Evolutionary conservation across 306 rosid genomes (phyloP).

Genomic region (Medicago lupulina): DNA sequence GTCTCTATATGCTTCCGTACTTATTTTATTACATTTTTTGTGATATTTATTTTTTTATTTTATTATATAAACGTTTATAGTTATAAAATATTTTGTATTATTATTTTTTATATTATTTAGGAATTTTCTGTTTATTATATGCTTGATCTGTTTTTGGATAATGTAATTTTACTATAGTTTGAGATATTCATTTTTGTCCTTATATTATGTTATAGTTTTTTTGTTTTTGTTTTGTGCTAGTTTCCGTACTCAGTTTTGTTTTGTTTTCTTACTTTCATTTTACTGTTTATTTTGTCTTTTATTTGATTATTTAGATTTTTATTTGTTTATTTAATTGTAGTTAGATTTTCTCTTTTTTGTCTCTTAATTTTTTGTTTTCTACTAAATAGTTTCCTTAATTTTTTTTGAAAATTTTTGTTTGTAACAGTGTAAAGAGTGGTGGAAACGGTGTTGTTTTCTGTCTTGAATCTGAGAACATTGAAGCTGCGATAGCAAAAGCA

Average conservation of each 20-base stretch:
- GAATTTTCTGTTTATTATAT: neutral
- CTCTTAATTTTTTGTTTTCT: neutral
- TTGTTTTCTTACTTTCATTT: neutral
- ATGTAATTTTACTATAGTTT: neutral
- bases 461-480: constrained; percentile 65
- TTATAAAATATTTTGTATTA: neutral
- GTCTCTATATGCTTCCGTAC: too few species aligned
- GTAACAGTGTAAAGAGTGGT: constrained; percentile 44
- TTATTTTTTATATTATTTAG: neutral
- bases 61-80: neutral
- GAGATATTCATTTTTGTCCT: neutral
- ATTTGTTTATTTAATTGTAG: rapidly evolving
- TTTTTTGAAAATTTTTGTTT: too few species aligned
- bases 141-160: neutral
- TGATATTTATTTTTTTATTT: neutral
- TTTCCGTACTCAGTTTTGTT: neutral
- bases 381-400: neutral
- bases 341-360: neutral
- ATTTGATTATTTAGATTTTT: neutral
- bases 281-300: neutral
- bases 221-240: neutral
- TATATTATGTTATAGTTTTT: neutral
- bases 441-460: constrained; percentile 52
- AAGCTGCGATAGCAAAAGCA: constrained; percentile 59
- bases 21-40: neutral